Percentiles rank a stretch among this genome's conserved stretches.
phyloP scores from a whole-genome alignment of 495 filamentous ascomycete genomes.

The Podospora appendiculata region DNA sequence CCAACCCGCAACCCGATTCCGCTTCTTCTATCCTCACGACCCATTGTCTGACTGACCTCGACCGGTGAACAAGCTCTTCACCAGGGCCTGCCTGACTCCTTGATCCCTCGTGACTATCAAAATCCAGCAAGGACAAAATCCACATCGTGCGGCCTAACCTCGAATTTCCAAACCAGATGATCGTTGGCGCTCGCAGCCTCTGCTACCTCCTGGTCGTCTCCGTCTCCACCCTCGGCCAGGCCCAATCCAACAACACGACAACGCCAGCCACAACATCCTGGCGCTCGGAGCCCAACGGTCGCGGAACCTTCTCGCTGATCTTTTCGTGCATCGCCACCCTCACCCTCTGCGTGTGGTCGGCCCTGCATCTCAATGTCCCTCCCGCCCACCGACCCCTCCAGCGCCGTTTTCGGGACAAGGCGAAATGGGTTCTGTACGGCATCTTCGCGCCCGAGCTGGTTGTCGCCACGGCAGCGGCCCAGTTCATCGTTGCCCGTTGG shows the following conservation, averaged over 20 bases:
- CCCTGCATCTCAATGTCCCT: conserved; percentile 12
- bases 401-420: background rate
- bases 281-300: conserved; percentile 6
- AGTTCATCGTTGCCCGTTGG: conserved; percentile 2
- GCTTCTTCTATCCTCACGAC: too few relatives aligned
- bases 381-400: background rate
- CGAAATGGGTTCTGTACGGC: conserved; percentile 9
- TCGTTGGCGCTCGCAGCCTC: too few relatives aligned
- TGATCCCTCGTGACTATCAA: too few relatives aligned
- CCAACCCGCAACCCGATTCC: too few relatives aligned
- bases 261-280: background rate
- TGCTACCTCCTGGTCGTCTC: background rate
- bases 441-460: conserved; percentile 11
- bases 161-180: background rate
- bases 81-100: too few relatives aligned
- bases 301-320: conserved; percentile 6
- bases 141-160: too few relatives aligned
- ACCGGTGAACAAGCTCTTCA: too few relatives aligned
- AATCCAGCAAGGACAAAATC: too few relatives aligned
- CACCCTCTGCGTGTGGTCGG: conserved; percentile 12
- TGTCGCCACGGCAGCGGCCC: conserved; percentile 3
- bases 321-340: conserved; percentile 6
- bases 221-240: too few relatives aligned
- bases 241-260: background rate
- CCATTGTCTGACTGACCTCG: too few relatives aligned